Conservation (phyloP, 768 basidiomycete genomes). For the Nidula microcarpa region DNA sequence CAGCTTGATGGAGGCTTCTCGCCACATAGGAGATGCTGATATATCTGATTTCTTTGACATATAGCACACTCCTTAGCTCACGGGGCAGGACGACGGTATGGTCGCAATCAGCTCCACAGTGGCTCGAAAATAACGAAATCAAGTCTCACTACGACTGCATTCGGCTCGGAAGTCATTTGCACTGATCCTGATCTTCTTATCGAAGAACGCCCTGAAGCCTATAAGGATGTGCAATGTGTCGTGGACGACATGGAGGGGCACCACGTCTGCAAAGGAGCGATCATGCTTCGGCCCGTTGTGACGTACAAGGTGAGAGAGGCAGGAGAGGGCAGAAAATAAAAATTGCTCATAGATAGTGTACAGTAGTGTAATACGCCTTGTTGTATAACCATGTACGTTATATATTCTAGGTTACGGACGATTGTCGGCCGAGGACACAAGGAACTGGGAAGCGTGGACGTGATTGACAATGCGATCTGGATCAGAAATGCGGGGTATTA, state of each 20-base stretch:
- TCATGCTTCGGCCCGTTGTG: conserved; percentile 28
- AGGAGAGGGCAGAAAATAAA: conserved; percentile 9
- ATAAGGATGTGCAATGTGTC: conserved; percentile 30
- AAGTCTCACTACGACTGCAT: conserved; percentile 23
- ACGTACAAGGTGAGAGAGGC: conserved; percentile 30
- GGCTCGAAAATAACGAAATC: conserved; percentile 22
- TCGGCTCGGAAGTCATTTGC: conserved; percentile 33
- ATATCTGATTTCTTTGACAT: neutral
- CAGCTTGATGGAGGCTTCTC: neutral
- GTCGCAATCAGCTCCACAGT: conserved; percentile 26
- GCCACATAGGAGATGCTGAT: neutral
- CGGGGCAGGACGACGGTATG: conserved; percentile 31
- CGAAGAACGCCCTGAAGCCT: conserved; percentile 36
- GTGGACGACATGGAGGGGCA: conserved; percentile 29
- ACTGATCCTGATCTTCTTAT: conserved; percentile 28
- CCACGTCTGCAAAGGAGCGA: conserved; percentile 22
- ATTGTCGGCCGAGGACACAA: no score
- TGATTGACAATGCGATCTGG: no score
- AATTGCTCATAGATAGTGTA: conserved; percentile 1
- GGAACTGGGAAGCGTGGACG: no score
- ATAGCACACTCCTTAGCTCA: conserved; percentile 32
- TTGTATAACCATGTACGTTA: neutral
- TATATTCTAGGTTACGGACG: no score
- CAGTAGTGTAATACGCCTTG: neutral
- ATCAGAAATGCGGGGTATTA: no score